A percentile compares a stretch with the other conserved stretches of the same genome.
These are phyloP conservation scores for Friedmanniomyces simplex DNA, from an alignment of 495 filamentous ascomycete species.

Conservation along the genomic window DNA sequence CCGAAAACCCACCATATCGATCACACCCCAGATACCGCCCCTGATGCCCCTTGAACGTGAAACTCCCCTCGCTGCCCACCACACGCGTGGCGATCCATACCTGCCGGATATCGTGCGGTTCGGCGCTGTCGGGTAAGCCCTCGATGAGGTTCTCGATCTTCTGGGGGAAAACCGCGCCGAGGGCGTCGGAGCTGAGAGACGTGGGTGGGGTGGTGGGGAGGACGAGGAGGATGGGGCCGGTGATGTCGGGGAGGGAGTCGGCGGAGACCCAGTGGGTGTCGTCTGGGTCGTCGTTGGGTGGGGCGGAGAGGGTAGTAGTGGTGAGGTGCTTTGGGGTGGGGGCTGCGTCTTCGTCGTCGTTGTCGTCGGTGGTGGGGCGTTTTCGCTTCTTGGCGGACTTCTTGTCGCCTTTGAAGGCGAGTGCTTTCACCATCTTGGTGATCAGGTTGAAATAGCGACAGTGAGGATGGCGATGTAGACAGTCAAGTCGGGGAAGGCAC, in stretches of 20 bases:
- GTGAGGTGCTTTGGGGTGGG: conserved; percentile 21
- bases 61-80: conserved; percentile 60
- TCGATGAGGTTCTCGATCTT: conserved; percentile 75
- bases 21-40: conserved; percentile 82
- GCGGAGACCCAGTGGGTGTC: conserved; percentile 86
- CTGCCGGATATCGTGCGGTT: conserved; percentile 88
- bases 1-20: conserved; percentile 65
- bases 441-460: too few species aligned
- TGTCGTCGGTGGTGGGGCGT: conserved; percentile 38
- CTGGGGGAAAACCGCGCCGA: conserved; percentile 72
- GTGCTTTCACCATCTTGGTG: conserved; percentile 56
- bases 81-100: conserved; percentile 88
- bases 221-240: conserved; percentile 74
- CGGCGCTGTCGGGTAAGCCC: conserved; percentile 63
- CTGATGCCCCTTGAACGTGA: conserved; percentile 79
- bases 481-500: not conserved
- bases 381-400: conserved; percentile 81
- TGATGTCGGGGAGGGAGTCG: conserved; percentile 61
- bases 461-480: not conserved
- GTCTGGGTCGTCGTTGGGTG: conserved; percentile 35
- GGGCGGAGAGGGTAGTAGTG: conserved; percentile 27
- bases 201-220: conserved; percentile 58
- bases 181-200: conserved; percentile 71
- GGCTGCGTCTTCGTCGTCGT: conserved; percentile 29
- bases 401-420: conserved; percentile 95